These are phyloP conservation scores for Funneliformis geosporum DNA, from an alignment of 192 early-diverging fungal genomes.

Conservation along the genomic window DNA sequence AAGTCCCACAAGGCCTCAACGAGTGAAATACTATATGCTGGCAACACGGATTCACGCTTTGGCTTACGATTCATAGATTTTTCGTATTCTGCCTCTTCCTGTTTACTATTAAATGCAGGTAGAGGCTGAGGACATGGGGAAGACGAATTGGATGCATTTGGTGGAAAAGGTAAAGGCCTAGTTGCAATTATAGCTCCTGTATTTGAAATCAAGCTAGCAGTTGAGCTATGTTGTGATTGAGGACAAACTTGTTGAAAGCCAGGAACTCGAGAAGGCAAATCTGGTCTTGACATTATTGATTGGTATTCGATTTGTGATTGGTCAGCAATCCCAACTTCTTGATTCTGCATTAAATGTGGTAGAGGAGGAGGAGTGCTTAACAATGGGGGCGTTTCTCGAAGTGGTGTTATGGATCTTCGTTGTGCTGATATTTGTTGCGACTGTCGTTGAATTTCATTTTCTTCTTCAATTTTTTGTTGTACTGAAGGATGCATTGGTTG, in stretches of 20 bases:
- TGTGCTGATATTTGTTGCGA: no score
- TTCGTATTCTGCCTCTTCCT: not conserved
- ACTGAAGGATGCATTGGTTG: not conserved
- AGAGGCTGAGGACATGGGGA: not conserved
- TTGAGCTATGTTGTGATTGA: not conserved
- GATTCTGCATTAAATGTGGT: not conserved
- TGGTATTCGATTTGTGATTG: not conserved
- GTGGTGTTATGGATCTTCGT: not conserved
- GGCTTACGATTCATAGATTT: not conserved
- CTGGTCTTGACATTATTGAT: not conserved
- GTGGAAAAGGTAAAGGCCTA: not conserved
- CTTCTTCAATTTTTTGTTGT: not conserved
- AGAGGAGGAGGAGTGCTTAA: not conserved
- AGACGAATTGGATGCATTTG: not conserved
- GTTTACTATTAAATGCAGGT: not conserved
- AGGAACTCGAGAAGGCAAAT: not conserved
- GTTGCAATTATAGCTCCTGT: not conserved
- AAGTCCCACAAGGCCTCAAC: not conserved
- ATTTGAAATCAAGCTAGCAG: not conserved
- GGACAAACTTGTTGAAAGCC: not conserved
- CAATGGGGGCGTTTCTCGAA: not conserved
- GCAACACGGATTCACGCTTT: not conserved
- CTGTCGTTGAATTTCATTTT: not conserved
- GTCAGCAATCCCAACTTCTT: not conserved
- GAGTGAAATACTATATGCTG: not conserved